These are phyloP conservation scores for Colletotrichum somersetense DNA, from an alignment of 2,329 filamentous ascomycete genomes.

Conservation along the genomic window DNA sequence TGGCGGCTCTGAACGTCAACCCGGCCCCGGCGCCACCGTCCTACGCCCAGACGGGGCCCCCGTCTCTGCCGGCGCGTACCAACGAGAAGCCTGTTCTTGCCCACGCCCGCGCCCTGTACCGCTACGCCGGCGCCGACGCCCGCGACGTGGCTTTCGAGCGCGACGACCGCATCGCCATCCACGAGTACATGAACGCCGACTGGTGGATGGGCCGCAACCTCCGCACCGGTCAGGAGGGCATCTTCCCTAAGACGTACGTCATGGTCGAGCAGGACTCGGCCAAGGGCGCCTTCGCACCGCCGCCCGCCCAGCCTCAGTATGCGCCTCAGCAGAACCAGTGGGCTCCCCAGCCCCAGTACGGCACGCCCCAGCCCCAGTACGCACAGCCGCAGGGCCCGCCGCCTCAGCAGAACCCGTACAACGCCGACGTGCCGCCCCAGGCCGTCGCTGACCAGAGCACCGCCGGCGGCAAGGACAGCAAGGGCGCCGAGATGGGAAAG, in stretches of 20 bases:
- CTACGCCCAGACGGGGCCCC: slow-evolving; percentile 63
- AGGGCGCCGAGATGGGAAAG: slow-evolving; percentile 83
- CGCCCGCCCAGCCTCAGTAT: slow-evolving; percentile 47
- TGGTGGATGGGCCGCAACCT: slow-evolving; percentile 95
- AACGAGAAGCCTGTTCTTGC: slow-evolving; percentile 71
- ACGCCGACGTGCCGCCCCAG: slow-evolving; percentile 78
- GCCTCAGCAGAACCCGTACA: slow-evolving; percentile 71
- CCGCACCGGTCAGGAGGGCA: slow-evolving; percentile 86
- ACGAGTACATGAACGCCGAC: slow-evolving; percentile 95
- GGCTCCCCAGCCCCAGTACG: slow-evolving; percentile 21
- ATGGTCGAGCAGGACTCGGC: slow-evolving; percentile 73
- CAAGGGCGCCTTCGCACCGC: slow-evolving; percentile 43
- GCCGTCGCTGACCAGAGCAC: slow-evolving; percentile 74
- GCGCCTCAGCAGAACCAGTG: slow-evolving; percentile 41
- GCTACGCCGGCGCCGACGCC: slow-evolving; percentile 81
- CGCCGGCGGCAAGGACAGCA: slow-evolving; percentile 62
- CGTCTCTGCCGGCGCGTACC: slow-evolving; percentile 56
- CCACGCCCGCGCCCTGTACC: slow-evolving; percentile 84
- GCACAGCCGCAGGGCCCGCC: slow-evolving; percentile 58
- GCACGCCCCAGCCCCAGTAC: slow-evolving; percentile 51
- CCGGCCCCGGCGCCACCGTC: slow-evolving; percentile 61
- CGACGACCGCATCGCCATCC: slow-evolving; percentile 83
- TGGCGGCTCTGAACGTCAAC: slow-evolving; percentile 57
- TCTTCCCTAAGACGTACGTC: slow-evolving; percentile 95
- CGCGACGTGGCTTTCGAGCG: slow-evolving; percentile 86